Evolutionary conservation across 2,329 filamentous ascomycete genomes (phyloP), one percentile per base, ranked within the genome.

Genomic region (Hypoxylon sp.): DNA sequence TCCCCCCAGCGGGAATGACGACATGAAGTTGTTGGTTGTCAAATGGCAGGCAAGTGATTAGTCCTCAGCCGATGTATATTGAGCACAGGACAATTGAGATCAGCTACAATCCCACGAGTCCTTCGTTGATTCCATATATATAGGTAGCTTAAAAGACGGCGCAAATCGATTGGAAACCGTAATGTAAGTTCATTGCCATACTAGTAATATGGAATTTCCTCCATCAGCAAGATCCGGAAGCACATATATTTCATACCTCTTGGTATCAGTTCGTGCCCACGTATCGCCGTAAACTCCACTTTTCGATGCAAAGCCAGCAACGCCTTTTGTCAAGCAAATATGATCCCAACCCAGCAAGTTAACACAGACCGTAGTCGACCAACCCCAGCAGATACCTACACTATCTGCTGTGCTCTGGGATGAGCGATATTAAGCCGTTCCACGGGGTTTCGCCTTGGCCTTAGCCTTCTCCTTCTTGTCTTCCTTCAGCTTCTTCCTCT

Each of bases 381-480:
- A 14, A 25, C n/a, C 10, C 19, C 17, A 19, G n/a, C 5, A 41
- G 5, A 56, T 17, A 43, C 9, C n/a, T 23, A 23, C 23, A 28
- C 19, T 23, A 17, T 46, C 25, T 30, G 13, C 10, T 21, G 10
- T 52, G 45, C 28, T 52, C 32, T 32, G 11, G 30, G 13, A 10
- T 7, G 28, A 49, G 6, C 17, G 28, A 32, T 30, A 45, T 53
- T 65, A 75, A 1, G 67, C 75, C 11, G 71, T 68, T 52, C 89
- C 91, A 69, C 93, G 89, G 13, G 95, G 94, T 83, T 95, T 97
- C 5, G 91, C 86, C 83, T 98, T 99, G 21, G 89, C 88, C 71
- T 93, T 93, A 72, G 94, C 94, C 87, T 98, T 99, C 72, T 94
- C 93, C 84, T 98, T 98, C 76, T 95, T 94, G 63, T 97, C 93